Percentiles rank a stretch among this genome's conserved stretches.
phyloP scores from a whole-genome alignment of 2,329 filamentous ascomycete species.

The Metarhizium robertsii region DNA sequence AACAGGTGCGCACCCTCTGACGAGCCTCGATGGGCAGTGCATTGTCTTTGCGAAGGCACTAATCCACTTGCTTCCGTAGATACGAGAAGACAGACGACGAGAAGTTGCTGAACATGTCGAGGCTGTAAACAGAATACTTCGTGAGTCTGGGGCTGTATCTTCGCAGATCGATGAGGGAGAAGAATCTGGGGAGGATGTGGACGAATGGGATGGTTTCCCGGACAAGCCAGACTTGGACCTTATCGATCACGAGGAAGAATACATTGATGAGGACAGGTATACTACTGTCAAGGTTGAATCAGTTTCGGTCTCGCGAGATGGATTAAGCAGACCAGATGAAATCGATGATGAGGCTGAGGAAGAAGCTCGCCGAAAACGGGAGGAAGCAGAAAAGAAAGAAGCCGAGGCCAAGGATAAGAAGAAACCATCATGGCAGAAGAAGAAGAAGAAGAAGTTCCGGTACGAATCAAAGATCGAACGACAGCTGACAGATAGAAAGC shows the following conservation, averaged over 20 bases:
- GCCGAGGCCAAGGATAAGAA: slow-evolving; percentile 19
- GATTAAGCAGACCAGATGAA: slow-evolving; percentile 47
- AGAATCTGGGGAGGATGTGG: slow-evolving; percentile 27
- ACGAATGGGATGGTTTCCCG: slow-evolving; percentile 58
- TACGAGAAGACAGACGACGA: slow-evolving; percentile 72
- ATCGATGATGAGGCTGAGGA: slow-evolving; percentile 25
- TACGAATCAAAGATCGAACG: slow-evolving; percentile 87
- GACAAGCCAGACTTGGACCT: slow-evolving; percentile 39
- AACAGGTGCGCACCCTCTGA: slow-evolving; percentile 52
- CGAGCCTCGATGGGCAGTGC: background rate
- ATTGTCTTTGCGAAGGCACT: background rate
- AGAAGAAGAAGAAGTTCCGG: slow-evolving; percentile 84
- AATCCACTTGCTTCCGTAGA: slow-evolving; percentile 35
- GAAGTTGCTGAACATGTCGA: slow-evolving; percentile 77
- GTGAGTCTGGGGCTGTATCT: slow-evolving; percentile 42
- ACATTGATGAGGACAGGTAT: slow-evolving; percentile 91
- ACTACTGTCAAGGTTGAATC: slow-evolving; percentile 92
- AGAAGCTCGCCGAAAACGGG: slow-evolving; percentile 10
- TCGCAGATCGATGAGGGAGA: slow-evolving; percentile 30
- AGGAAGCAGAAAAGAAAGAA: slow-evolving; percentile 18
- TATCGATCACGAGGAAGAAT: slow-evolving; percentile 81
- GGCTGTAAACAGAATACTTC: slow-evolving; percentile 62
- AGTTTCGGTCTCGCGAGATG: slow-evolving; percentile 69
- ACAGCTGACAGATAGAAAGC: slow-evolving; percentile 62
- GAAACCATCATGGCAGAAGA: slow-evolving; percentile 40